phyloP scores from a whole-genome alignment of 1,284 basidiomycete genomes.

The Sutorius eximius region DNA sequence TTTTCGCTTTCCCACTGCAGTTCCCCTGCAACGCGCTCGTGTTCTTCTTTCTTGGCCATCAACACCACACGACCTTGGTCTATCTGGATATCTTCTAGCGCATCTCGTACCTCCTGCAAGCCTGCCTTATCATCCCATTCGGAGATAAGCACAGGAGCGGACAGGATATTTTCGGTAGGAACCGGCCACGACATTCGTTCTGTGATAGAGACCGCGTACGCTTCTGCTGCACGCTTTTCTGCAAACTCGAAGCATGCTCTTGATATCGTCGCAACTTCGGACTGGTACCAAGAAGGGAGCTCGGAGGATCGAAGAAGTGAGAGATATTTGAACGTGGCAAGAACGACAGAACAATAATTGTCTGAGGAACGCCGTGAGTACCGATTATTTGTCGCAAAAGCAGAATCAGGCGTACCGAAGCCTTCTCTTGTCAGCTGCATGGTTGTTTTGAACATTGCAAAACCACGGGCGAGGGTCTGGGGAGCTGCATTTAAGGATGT shows the following conservation, averaged over 20 bases:
- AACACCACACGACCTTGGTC: slow-evolving; percentile 69
- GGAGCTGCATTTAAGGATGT: slow-evolving; percentile 77
- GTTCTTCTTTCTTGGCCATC: slow-evolving; percentile 73
- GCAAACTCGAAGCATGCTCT: slow-evolving; percentile 85
- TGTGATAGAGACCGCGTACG: slow-evolving; percentile 79
- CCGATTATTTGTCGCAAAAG: slow-evolving; percentile 3
- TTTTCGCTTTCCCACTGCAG: slow-evolving; percentile 70
- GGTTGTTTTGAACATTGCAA: slow-evolving; percentile 88
- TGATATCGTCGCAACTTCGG: slow-evolving; percentile 77
- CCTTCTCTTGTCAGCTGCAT: slow-evolving; percentile 85
- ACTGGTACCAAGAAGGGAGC: slow-evolving; percentile 74
- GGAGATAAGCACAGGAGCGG: slow-evolving; percentile 72
- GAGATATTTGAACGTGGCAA: slow-evolving; percentile 86
- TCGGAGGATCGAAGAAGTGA: slow-evolving; percentile 72
- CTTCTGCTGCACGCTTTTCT: slow-evolving; percentile 81
- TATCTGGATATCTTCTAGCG: slow-evolving; percentile 48
- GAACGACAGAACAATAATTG: slow-evolving; percentile 75
- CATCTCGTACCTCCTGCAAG: slow-evolving; percentile 59
- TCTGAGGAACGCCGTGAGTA: slow-evolving; percentile 35
- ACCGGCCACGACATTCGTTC: slow-evolving; percentile 79
- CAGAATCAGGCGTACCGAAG: slow-evolving; percentile 58
- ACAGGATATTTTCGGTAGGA: slow-evolving; percentile 79
- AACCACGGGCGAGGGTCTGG: slow-evolving; percentile 76
- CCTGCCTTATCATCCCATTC: slow-evolving; percentile 69
- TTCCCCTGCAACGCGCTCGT: slow-evolving; percentile 51